Base-by-base conservation (phyloP, 805 yeast genomes). In the Sugiyamaella qingdaonensis region DNA sequence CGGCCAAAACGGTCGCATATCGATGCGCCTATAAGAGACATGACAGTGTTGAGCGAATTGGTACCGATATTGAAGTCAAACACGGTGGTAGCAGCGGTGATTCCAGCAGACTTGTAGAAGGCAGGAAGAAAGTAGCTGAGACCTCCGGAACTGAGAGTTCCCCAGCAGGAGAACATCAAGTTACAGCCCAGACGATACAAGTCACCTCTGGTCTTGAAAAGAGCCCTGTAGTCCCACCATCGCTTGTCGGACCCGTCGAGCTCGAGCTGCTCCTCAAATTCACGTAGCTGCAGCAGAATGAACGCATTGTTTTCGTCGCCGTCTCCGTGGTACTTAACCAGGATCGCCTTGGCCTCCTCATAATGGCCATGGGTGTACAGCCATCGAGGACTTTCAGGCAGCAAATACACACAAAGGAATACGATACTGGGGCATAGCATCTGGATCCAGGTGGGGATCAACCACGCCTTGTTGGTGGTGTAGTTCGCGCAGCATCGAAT, bases 351-450 rank as follows among this genome's bases (percentile, higher is more conserved):
- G 18, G 68, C 72, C 53, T 68, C 71, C 68, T 72, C 64, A 74
- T 73, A 54, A 69, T 78, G 58, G 65, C 86, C 85, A 59, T 85
- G 82, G 62, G 82, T 81, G 8, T 91, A 88, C 63, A 80, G 82
- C 73, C 79, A 91, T 58, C 97, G 76, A 0, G 97, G 97, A 44
- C 92, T 82, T 68, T 91, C 97, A 1, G 37, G 37, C 16, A 34
- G n/a, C 9, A 34, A n/a, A 14, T 34, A 34, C 5, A 14, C 37
- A 34, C n/a, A 34, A 3, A 34, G 5, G 10, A 13, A 39, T 7
- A 47, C 50, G 4, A 47, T 47, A 11, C 24, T n/a, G 3, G 57
- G 49, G 51, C 51, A 51, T 10, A 51, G 21, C 14, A 46, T n/a
- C 29, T 54, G 57, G 13, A 54, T 13, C 55, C 55, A 51, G 7